Evolutionary conservation across 2,329 filamentous ascomycete genomes (phyloP), one percentile per base, ranked within the genome.

Genomic region (Chaetothyriales sp.): DNA sequence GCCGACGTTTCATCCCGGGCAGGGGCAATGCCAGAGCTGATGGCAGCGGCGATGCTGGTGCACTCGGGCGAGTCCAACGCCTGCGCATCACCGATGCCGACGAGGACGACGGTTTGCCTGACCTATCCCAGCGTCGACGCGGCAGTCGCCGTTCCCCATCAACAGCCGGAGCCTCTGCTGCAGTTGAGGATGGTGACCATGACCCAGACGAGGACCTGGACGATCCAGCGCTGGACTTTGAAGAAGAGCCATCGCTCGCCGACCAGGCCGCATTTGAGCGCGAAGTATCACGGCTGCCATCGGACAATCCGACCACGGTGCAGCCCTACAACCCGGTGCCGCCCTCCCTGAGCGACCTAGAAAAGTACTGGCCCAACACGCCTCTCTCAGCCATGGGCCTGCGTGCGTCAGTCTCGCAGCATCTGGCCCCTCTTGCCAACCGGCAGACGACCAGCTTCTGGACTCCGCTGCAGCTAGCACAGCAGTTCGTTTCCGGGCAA

Each of bases 291-390:
- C 32, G 32, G 10, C 32, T 39, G 2, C 32, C 32, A 2, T 39
- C 32, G 7, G 32, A 39, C 32, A 39, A 39, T 15, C 32, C 32
- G 32, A 39, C 32, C 32, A 39, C 32, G 12, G 32, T 15, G 12
- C 32, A 39, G 32, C 8, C 32, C 32, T 39, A 39, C 32, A 39
- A 39, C 10, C 32, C 32, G 2, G 32, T 39, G 10, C 32, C 32
- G 10, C 32, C 32, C 10, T 39, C 32, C 1, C 32, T 56, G n/a
- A 50, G 55, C 15, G 50, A 53, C n/a, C 48, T 61, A 19, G 55
- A 52, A 46, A 51, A 52, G 7, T 57, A 61, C 49, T 61, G 59
- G 59, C 59, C 59, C 10, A 58, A 58, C 51, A 60, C 56, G 8
- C 57, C 59, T 2, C 50, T 59, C 9, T 51, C 52, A 10, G 46